Conservation (phyloP, 208 protist species). For the Naegleria fowleri region DNA sequence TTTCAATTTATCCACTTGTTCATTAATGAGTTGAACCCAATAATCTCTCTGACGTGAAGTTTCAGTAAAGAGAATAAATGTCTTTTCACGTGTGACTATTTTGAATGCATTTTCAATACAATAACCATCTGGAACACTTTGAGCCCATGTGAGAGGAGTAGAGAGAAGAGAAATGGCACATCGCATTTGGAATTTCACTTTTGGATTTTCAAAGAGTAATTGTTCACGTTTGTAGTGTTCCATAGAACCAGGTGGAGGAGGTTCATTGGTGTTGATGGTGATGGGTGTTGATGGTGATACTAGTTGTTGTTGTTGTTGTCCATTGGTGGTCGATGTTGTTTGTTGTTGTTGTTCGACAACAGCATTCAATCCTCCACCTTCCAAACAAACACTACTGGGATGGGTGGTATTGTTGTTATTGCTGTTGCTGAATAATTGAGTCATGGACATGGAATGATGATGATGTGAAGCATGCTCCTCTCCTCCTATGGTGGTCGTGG, state of each 20-base stretch:
- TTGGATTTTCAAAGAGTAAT: background rate
- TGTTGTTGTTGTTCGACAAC: background rate
- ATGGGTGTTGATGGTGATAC: no score
- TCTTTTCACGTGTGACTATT: background rate
- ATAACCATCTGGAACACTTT: background rate
- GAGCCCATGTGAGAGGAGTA: background rate
- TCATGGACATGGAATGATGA: background rate
- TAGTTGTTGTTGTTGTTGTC: background rate
- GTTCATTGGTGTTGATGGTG: background rate
- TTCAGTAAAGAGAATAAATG: background rate
- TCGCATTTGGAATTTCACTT: background rate
- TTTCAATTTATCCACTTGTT: constrained; percentile 6
- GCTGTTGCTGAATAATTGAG: background rate
- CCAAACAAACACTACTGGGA: no score
- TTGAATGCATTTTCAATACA: constrained; percentile 1
- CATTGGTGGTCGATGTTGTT: background rate
- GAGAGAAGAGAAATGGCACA: background rate
- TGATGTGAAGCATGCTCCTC: no score
- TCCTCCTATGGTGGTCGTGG: background rate
- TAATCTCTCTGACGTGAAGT: background rate
- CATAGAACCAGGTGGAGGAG: background rate
- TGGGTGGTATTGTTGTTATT: background rate
- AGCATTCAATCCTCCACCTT: no score
- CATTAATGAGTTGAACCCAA: constrained; percentile 4
- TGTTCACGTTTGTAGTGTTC: background rate